These are phyloP conservation scores for Xerocomellus intermedius DNA, from an alignment of 768 basidiomycete species.

Conservation along the genomic window DNA sequence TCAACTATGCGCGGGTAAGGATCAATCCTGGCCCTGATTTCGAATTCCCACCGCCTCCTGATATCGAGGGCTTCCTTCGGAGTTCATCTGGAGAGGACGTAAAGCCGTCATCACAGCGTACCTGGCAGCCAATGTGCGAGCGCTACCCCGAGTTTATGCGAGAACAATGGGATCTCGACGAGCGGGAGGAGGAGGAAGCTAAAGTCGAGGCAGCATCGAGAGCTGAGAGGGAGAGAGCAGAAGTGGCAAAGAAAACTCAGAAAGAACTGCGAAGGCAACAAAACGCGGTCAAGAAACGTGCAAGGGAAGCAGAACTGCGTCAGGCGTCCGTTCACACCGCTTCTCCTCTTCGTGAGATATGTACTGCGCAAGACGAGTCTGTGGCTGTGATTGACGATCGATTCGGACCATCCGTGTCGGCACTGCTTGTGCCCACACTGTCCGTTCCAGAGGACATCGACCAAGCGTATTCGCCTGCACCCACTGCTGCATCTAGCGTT, in stretches of 20 bases:
- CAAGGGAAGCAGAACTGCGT: slow-evolving; percentile 37
- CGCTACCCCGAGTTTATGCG: slow-evolving; percentile 82
- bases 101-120: slow-evolving; percentile 33
- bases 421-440: slow-evolving; percentile 25
- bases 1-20: slow-evolving; percentile 80
- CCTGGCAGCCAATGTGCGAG: slow-evolving; percentile 80
- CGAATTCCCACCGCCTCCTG: slow-evolving; percentile 71
- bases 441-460: slow-evolving; percentile 30
- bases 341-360: slow-evolving; percentile 28
- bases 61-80: slow-evolving; percentile 65
- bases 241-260: slow-evolving; percentile 37
- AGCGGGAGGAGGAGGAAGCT: slow-evolving; percentile 71
- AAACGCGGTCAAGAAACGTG: slow-evolving; percentile 50
- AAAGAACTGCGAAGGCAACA: slow-evolving; percentile 50
- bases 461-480: slow-evolving; percentile 48
- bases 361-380: slow-evolving; percentile 30
- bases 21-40: slow-evolving; percentile 92
- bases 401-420: slow-evolving; percentile 25
- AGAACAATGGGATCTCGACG: slow-evolving; percentile 79
- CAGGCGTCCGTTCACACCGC: slow-evolving; percentile 24
- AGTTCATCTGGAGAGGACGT: slow-evolving; percentile 34
- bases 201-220: slow-evolving; percentile 42
- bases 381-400: slow-evolving; percentile 26
- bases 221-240: slow-evolving; percentile 45
- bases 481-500: slow-evolving; percentile 48